These are phyloP conservation scores for Moniliophthora roreri DNA, from an alignment of 1,284 basidiomycete species.

Conservation along the genomic window DNA sequence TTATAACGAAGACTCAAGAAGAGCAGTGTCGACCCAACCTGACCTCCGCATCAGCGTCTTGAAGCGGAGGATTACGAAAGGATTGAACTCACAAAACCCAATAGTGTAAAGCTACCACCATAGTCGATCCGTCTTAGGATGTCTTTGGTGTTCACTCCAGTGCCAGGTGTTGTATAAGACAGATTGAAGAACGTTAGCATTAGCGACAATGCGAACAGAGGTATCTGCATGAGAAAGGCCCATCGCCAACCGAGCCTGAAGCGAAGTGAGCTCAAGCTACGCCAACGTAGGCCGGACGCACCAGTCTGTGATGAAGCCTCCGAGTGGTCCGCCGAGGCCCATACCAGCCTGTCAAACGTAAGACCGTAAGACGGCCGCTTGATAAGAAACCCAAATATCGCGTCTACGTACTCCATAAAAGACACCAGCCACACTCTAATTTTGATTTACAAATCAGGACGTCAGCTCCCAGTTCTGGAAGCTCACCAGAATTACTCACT, in stretches of 20 bases:
- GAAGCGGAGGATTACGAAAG: background rate
- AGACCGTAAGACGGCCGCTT: background rate
- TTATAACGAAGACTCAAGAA: constrained; percentile 72
- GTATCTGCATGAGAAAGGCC: constrained; percentile 23
- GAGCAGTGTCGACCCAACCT: constrained; percentile 65
- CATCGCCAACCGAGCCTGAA: constrained; percentile 23
- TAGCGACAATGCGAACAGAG: constrained; percentile 18
- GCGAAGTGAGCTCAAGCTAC: background rate
- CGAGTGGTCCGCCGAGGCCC: constrained; percentile 5
- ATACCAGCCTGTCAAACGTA: background rate
- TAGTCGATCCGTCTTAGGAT: constrained; percentile 62
- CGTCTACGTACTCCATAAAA: constrained; percentile 67
- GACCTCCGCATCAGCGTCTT: background rate
- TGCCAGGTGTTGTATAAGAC: constrained; percentile 27
- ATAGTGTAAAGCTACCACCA: constrained; percentile 59
- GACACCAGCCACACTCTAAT: constrained; percentile 64
- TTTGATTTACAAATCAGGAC: no score
- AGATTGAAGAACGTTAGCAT: constrained; percentile 20
- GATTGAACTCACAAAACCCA: constrained; percentile 47
- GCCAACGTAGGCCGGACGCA: background rate
- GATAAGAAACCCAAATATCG: no score
- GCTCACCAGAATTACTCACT: no score
- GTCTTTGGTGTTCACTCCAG: constrained; percentile 48
- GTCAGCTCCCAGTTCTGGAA: no score
- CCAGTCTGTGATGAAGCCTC: constrained; percentile 8